Evolutionary conservation across 2,329 filamentous ascomycete genomes (phyloP).

Genomic region (Paraconiothyrium brasiliense): DNA sequence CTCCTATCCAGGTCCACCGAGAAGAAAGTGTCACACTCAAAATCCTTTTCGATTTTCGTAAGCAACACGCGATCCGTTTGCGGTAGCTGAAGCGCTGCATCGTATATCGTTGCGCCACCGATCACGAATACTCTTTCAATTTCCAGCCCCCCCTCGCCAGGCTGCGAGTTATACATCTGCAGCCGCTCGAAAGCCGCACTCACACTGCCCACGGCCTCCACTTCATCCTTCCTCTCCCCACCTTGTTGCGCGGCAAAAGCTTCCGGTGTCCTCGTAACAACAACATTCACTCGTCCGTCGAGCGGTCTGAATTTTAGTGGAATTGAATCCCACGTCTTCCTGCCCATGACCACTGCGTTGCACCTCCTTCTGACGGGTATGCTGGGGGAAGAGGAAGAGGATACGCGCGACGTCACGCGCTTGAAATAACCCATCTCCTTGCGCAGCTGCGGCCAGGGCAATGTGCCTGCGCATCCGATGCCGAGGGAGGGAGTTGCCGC

Average conservation of each 20-base stretch:
- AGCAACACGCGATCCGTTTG: slow-evolving; percentile 72
- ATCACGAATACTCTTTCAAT: slow-evolving; percentile 75
- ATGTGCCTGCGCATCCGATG: slow-evolving; percentile 79
- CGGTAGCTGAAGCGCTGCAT: slow-evolving; percentile 68
- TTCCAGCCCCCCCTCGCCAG: neutral
- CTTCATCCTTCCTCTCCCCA: slow-evolving; percentile 18
- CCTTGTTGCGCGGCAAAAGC: slow-evolving; percentile 22
- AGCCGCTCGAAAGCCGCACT: slow-evolving; percentile 16
- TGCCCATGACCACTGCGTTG: slow-evolving; percentile 90
- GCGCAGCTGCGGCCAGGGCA: slow-evolving; percentile 90
- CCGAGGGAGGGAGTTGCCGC: slow-evolving; percentile 91
- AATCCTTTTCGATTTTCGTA: slow-evolving; percentile 74
- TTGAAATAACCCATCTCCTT: slow-evolving; percentile 97
- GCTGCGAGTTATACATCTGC: slow-evolving; percentile 16
- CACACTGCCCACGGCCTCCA: slow-evolving; percentile 69
- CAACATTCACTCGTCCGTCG: slow-evolving; percentile 80
- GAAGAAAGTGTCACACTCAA: slow-evolving; percentile 81
- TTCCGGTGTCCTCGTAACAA: slow-evolving; percentile 69
- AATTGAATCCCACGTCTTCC: slow-evolving; percentile 95
- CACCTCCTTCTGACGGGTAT: slow-evolving; percentile 22
- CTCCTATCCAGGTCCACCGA: slow-evolving; percentile 64
- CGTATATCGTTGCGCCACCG: slow-evolving; percentile 88
- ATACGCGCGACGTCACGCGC: slow-evolving; percentile 78
- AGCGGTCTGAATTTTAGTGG: slow-evolving; percentile 81
- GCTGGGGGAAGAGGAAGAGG: slow-evolving; percentile 36